Percentiles rank a stretch among this genome's conserved stretches.
These are phyloP conservation scores for Ascochyta lentis DNA, from an alignment of 2,329 filamentous ascomycete genomes.

Conservation along the genomic window DNA sequence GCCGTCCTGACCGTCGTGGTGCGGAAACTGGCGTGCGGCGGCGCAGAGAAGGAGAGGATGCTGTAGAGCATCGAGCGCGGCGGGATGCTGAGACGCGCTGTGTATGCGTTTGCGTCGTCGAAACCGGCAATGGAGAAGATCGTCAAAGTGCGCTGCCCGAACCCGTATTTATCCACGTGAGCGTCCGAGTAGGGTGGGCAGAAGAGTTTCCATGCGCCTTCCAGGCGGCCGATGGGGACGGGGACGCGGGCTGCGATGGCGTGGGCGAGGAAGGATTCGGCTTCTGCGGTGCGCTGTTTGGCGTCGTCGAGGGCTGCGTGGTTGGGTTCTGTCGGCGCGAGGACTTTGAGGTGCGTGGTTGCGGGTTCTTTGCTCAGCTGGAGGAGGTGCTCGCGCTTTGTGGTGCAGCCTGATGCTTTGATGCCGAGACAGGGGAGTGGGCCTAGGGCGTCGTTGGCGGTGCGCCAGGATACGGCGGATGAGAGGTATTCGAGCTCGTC, in stretches of 20 bases:
- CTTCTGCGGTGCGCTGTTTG: conserved; percentile 2
- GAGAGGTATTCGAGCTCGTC: conserved; percentile 30
- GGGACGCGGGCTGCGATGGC: conserved; percentile 31
- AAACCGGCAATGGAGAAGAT: conserved; percentile 29
- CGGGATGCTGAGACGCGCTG: conserved; percentile 35
- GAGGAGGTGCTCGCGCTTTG: conserved; percentile 34
- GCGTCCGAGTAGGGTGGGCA: conserved; percentile 32
- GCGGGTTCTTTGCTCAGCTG: conserved; percentile 16
- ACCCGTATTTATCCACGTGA: conserved; percentile 40
- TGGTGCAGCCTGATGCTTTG: conserved; percentile 36
- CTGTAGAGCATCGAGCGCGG: conserved; percentile 36
- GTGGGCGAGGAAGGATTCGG: conserved; percentile 27
- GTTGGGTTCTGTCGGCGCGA: conserved; percentile 8
- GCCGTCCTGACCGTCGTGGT: conserved; percentile 26
- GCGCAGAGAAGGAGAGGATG: conserved; percentile 24
- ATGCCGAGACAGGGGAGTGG: conserved; percentile 33
- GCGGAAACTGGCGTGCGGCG: conserved; percentile 41
- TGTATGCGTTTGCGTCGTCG: conserved; percentile 20
- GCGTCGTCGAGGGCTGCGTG: conserved; percentile 8
- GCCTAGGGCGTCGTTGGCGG: conserved; percentile 5
- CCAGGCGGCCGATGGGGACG: conserved; percentile 32
- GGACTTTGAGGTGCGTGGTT: conserved; percentile 9
- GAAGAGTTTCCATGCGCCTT: conserved; percentile 37
- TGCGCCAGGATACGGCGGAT: conserved; percentile 18
- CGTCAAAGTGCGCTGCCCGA: conserved; percentile 33